A percentile compares a stretch with the other conserved stretches of the same genome.
Evolutionary conservation across 2,329 filamentous ascomycete species (phyloP).

Genomic region (Aureobasidium sp.): DNA sequence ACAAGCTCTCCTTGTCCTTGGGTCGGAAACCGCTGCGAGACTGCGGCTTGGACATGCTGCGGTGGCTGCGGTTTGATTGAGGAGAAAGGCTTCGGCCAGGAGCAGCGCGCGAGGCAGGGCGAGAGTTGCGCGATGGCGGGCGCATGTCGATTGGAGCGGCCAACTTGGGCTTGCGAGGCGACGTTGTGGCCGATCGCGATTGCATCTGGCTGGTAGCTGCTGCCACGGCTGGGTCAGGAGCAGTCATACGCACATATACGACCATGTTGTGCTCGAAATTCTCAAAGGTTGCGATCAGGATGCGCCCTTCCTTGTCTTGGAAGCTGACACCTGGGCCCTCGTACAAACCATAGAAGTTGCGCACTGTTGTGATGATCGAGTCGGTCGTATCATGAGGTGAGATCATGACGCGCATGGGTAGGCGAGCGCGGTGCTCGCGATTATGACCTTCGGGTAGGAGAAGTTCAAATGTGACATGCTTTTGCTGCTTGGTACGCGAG

Average conservation of each 20-base stretch:
- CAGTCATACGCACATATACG: slow-evolving; percentile 66
- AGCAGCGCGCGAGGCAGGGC: slow-evolving; percentile 64
- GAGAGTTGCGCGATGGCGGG: slow-evolving; percentile 54
- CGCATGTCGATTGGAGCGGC: slow-evolving; percentile 60
- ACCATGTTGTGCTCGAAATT: slow-evolving; percentile 91
- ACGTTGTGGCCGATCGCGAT: slow-evolving; percentile 23
- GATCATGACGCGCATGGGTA: slow-evolving; percentile 84
- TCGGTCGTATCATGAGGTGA: slow-evolving; percentile 94
- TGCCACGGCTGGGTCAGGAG: slow-evolving; percentile 35
- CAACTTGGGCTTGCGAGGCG: slow-evolving; percentile 50
- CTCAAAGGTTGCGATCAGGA: slow-evolving; percentile 90
- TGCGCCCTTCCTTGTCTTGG: slow-evolving; percentile 82
- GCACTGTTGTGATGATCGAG: slow-evolving; percentile 95
- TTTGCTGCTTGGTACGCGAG: slow-evolving; percentile 40
- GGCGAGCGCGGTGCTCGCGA: slow-evolving; percentile 59
- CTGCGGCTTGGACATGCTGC: slow-evolving; percentile 62
- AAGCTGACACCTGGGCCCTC: slow-evolving; percentile 83
- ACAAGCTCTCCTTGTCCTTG: slow-evolving; percentile 38
- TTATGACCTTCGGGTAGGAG: slow-evolving; percentile 61
- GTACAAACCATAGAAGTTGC: slow-evolving; percentile 97
- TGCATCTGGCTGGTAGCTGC: slow-evolving; percentile 26
- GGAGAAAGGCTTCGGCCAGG: slow-evolving; percentile 75
- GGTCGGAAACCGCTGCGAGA: slow-evolving; percentile 41
- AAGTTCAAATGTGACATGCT: slow-evolving; percentile 74
- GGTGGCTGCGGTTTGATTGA: slow-evolving; percentile 58